Conservation (phyloP, 768 basidiomycete species). For the Rhodosporidiobolus sp. region DNA sequence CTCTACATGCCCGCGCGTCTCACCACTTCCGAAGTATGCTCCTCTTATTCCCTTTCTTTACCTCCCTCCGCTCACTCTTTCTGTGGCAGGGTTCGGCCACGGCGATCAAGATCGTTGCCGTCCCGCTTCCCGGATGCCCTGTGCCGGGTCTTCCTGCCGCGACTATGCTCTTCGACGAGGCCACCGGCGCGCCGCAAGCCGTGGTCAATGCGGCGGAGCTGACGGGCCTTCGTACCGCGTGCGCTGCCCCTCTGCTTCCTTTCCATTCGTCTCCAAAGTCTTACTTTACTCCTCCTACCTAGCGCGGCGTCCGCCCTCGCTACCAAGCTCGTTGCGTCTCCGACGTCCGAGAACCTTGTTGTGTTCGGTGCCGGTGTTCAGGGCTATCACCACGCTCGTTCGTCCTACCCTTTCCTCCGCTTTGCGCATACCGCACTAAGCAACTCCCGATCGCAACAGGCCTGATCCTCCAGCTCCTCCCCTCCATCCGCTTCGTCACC, state of each 20-base stretch:
- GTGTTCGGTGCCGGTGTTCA: slow-evolving; percentile 40
- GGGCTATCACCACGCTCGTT: slow-evolving; percentile 34
- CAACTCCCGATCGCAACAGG: slow-evolving; percentile 13
- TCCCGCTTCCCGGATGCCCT: slow-evolving; percentile 23
- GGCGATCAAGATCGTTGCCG: slow-evolving; percentile 39
- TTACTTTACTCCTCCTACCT: too few relatives aligned
- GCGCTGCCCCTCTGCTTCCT: slow-evolving; percentile 1
- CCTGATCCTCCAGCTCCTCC: slow-evolving; percentile 38
- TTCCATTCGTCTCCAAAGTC: background rate
- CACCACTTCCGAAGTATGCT: slow-evolving; percentile 16
- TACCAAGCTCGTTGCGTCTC: slow-evolving; percentile 5
- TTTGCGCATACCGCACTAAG: too few relatives aligned
- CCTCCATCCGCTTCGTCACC: slow-evolving; percentile 12
- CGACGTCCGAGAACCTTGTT: slow-evolving; percentile 10
- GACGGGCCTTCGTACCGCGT: slow-evolving; percentile 45
- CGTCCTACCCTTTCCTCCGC: background rate
- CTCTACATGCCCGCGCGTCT: slow-evolving; percentile 39
- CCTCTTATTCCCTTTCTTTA: background rate
- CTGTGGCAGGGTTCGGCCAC: slow-evolving; percentile 29
- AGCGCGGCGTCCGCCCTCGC: slow-evolving; percentile 37
- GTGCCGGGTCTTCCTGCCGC: slow-evolving; percentile 36
- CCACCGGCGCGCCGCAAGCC: slow-evolving; percentile 21
- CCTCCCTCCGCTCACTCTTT: too few relatives aligned
- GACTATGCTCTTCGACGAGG: slow-evolving; percentile 39
- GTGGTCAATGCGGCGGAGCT: slow-evolving; percentile 38